Base-by-base conservation (phyloP, 2,329 filamentous ascomycete species). In the Venturia nashicola region DNA sequence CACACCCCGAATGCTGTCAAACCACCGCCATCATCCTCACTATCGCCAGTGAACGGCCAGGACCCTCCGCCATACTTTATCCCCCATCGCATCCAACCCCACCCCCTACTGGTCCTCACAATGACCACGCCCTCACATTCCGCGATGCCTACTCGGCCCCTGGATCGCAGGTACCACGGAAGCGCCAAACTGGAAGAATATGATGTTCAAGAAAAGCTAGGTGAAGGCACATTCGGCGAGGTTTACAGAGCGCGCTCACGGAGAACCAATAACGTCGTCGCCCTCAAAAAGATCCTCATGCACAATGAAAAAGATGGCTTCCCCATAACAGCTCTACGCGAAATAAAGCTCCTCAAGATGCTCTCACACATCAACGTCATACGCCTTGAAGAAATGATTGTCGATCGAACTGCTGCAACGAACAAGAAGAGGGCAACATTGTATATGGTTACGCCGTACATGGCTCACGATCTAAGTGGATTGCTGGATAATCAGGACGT, bases 221-320 rank as follows among this genome's bases (percentile, higher is more conserved):
- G 93, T 69, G 93, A 97, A 75, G 93, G 93, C 66, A 97, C 93
- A 27, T 97, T 97, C 77, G 93, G 87, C 68, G 91, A 97, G 78
- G 94, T 97, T 46, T 91, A 96, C 75, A 94, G 93, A 72, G 94
- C 91, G 66, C 84, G 84, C 66, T 91, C 89, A 36, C 87, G 85
- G 70, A 88, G 83, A 71, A 89, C 86, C 1, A 88, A 89, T 63
- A 82, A 84, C 32, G 76, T 93, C 57, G 89, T 96, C 66, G 94
- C 94, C 4, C 76, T 99, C 71, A 99, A 99, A 80, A 97, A 97
- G 82, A 99, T 99, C 68, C 85, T 99, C 68, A 97, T 97, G 90
- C 94, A 97, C 75, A 96, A 97, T 75, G 94, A 99, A 79, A 97
- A 97, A 75, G 94, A 99, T 76, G 94, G 94, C 80, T 99, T 99